A percentile compares a stretch with the other conserved stretches of the same genome.
Evolutionary conservation across 352 stramenopile species (phyloP).

Genomic region (Pythium utonaiense): DNA sequence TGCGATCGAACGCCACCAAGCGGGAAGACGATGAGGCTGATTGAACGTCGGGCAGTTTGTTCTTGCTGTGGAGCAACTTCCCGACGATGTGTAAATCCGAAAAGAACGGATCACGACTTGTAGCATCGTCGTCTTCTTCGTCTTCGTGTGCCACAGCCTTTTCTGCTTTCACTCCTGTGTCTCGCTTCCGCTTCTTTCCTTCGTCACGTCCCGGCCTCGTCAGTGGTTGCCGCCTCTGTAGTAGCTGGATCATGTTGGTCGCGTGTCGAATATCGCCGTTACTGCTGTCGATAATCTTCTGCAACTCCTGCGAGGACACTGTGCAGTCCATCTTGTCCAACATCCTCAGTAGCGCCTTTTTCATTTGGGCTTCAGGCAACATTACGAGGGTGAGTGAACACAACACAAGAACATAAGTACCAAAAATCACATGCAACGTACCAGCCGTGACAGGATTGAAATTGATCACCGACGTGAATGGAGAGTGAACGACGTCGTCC

Average conservation of each 20-base stretch:
- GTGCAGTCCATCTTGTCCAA: slow-evolving; percentile 31
- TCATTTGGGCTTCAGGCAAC: slow-evolving; percentile 39
- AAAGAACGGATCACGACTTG: slow-evolving; percentile 61
- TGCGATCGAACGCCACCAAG: slow-evolving; percentile 34
- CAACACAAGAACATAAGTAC: too few species aligned
- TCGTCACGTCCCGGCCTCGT: neutral
- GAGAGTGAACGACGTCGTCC: slow-evolving; percentile 56
- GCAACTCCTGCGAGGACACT: slow-evolving; percentile 29
- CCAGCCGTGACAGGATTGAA: slow-evolving; percentile 77
- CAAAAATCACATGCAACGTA: too few species aligned
- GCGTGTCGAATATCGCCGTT: slow-evolving; percentile 78
- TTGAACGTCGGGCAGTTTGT: slow-evolving; percentile 10
- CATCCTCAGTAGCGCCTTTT: slow-evolving; percentile 57
- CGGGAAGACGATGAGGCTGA: neutral
- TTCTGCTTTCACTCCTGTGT: neutral
- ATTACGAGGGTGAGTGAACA: slow-evolving; percentile 9
- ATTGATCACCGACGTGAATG: slow-evolving; percentile 65
- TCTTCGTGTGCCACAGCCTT: neutral
- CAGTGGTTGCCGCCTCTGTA: slow-evolving; percentile 17
- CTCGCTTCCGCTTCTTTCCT: slow-evolving; percentile 3
- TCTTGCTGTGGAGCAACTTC: slow-evolving; percentile 65
- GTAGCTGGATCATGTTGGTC: slow-evolving; percentile 72
- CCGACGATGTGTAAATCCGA: slow-evolving; percentile 81
- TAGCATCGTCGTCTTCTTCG: slow-evolving; percentile 7
- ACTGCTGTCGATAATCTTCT: slow-evolving; percentile 53